phyloP scores from a whole-genome alignment of 257 asterid genomes.

The Eustoma russellianum region DNA sequence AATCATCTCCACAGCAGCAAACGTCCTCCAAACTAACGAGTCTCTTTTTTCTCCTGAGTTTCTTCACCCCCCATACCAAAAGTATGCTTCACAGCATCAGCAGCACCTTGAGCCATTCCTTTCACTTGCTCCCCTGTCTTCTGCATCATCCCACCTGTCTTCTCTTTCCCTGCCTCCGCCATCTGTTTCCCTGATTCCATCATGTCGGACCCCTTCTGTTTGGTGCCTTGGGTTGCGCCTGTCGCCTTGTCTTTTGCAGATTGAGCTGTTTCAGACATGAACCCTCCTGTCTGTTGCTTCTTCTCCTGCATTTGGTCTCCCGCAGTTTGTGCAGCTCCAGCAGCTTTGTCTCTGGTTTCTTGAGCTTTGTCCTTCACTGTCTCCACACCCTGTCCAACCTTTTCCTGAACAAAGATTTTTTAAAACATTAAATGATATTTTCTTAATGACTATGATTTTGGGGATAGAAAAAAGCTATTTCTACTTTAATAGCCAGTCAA shows the following conservation, averaged over 20 bases:
- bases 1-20: too few relatives aligned
- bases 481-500: too few relatives aligned
- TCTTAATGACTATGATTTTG: too few relatives aligned
- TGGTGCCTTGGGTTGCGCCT: conserved; percentile 26
- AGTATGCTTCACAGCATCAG: too few relatives aligned
- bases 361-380: conserved; percentile 47
- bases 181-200: conserved; percentile 47
- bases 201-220: conserved; percentile 49
- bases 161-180: conserved; percentile 61
- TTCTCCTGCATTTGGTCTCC: too few relatives aligned
- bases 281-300: conserved; percentile 16
- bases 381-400: too few relatives aligned
- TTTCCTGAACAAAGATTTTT: too few relatives aligned
- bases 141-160: conserved; percentile 54
- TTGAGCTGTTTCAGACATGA: conserved; percentile 21
- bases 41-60: background rate
- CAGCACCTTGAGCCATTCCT: too few relatives aligned
- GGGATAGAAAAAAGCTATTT: too few relatives aligned
- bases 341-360: conserved; percentile 28
- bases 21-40: too few relatives aligned
- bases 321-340: conserved; percentile 20
- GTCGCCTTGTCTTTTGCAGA: conserved; percentile 21
- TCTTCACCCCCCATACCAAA: too few relatives aligned
- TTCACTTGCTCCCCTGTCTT: conserved; percentile 60
- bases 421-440: too few relatives aligned